Percentiles rank a stretch among this genome's conserved stretches.
These are phyloP conservation scores for Melaleuca quinquenervia DNA, from an alignment of 345 rosid species.

Conservation along the genomic window DNA sequence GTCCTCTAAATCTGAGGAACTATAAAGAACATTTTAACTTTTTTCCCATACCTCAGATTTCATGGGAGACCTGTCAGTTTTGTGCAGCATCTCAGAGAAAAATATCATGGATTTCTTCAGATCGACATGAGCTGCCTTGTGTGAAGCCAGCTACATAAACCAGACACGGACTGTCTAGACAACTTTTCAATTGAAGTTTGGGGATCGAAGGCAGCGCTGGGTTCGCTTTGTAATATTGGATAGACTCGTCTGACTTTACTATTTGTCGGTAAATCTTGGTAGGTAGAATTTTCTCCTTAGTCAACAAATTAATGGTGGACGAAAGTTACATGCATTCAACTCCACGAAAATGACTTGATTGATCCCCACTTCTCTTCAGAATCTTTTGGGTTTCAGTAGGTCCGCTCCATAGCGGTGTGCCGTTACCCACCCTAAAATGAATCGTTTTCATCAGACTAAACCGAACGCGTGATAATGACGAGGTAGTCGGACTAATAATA, in stretches of 20 bases:
- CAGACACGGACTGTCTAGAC: not conserved
- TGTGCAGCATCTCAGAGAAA: not conserved
- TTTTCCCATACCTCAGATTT: not conserved
- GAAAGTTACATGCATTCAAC: not conserved
- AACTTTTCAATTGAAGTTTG: not conserved
- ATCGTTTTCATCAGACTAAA: not conserved
- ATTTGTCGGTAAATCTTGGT: not conserved
- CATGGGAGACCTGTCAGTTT: not conserved
- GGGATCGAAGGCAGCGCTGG: not conserved
- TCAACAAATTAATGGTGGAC: not conserved
- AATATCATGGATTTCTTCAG: not conserved
- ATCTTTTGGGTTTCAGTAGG: not conserved
- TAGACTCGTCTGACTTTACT: not conserved
- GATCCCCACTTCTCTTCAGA: not conserved
- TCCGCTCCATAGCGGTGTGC: not conserved
- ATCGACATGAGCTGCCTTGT: too few species aligned
- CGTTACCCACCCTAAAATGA: not conserved
- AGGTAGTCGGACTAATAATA: not conserved
- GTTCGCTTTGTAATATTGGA: not conserved
- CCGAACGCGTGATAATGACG: not conserved
- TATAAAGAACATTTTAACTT: not conserved
- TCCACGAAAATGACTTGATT: not conserved
- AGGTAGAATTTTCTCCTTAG: not conserved
- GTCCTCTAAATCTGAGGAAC: not conserved
- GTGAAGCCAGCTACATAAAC: not conserved